Evolutionary conservation across 2,329 filamentous ascomycete species (phyloP).

Genomic region (Botrytis porri): DNA sequence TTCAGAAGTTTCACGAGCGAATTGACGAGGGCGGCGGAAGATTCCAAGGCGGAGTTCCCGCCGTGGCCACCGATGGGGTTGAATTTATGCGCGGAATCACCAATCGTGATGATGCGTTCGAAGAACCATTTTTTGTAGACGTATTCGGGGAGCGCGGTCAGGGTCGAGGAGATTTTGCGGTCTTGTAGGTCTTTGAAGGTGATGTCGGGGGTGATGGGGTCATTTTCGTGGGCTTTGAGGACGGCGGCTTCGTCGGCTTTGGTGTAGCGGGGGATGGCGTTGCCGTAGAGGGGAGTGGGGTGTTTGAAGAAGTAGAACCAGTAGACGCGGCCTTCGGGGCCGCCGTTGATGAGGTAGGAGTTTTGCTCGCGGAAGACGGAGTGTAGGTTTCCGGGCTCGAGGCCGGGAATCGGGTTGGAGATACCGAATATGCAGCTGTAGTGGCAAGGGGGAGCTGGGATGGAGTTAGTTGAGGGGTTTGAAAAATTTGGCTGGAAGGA

Average conservation of each 20-base stretch:
- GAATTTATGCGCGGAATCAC: conserved; percentile 22
- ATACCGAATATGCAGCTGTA: conserved; percentile 30
- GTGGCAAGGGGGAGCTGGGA: conserved; percentile 6
- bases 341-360: conserved; percentile 24
- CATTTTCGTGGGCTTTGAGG: conserved; percentile 17
- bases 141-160: conserved; percentile 26
- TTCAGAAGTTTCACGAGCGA: background rate
- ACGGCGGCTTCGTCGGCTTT: conserved; percentile 24
- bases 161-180: conserved; percentile 8
- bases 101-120: conserved; percentile 38
- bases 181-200: conserved; percentile 26
- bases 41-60: background rate
- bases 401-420: conserved; percentile 15
- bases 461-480: background rate
- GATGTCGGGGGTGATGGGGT: conserved; percentile 17
- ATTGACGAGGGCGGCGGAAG: background rate
- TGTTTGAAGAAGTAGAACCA: conserved; percentile 28
- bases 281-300: conserved; percentile 20
- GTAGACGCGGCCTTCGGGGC: conserved; percentile 19
- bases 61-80: conserved; percentile 16
- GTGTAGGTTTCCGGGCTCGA: conserved; percentile 21
- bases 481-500: too few species aligned
- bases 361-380: conserved; percentile 19
- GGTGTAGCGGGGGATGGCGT: conserved; percentile 25
- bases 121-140: conserved; percentile 43